Evolutionary conservation across 2,329 filamentous ascomycete species (phyloP), one percentile per base, ranked within the genome.

Genomic region (Aspergillus quadrilineatus): DNA sequence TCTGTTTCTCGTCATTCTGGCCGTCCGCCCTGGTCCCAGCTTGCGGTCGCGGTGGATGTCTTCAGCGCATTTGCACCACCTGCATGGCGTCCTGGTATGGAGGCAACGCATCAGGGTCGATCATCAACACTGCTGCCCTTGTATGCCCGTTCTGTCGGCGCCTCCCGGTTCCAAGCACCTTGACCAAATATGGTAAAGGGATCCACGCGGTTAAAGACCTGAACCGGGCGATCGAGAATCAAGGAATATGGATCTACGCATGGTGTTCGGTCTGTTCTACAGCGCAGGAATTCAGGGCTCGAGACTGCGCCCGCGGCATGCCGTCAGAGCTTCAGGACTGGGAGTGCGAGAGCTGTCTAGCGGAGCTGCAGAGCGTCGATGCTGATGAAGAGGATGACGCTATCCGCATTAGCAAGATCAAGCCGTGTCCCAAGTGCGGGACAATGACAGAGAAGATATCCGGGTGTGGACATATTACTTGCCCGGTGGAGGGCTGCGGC

Each of bases 111-210:
- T 65, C 70, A 0, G 79, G 79, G 1, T 63, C 64, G 1, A 69
- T 81, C 10, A 73, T 82, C 63, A 81, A 82, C 57, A 63, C 77
- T 0, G 77, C 79, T 0, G 78, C 80, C 0, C 73, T 83, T 4
- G 69, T 64, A 2, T 82, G 80, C 56, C 79, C 80, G 1, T 82
- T 82, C 67, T 83, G 80, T 57, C 72, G 80, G 26, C 74, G 79
- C 0, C 68, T 64, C 43, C 79, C 79, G 0, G 69, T 72, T 1
- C 63, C 74, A 4, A 69, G 69, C 51, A 74, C 71, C 1, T 60
- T 80, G 1, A 65, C 72, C 0, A 60, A 61, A 0, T 69, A 72
- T 17, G 69, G 70, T 1, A 71, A 78, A 50, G 72, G 73, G 4
- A 67, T 72, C 8, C 67, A 72, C 3, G 66, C 65, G 1, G 65